Evolutionary conservation across 306 rosid genomes (phyloP).

Genomic region (Medicago lupulina): DNA sequence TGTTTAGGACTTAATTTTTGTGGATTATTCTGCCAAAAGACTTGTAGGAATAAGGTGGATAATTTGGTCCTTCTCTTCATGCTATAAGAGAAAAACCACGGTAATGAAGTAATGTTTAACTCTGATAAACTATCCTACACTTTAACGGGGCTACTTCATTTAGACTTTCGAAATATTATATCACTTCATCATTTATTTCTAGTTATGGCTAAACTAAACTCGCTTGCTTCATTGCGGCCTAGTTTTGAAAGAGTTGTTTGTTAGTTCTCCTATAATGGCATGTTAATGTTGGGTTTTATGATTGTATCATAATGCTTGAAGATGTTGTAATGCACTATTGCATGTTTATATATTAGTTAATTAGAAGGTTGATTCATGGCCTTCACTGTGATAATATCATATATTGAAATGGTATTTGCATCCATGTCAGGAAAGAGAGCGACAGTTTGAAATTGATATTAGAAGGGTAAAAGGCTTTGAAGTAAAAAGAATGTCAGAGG

Average conservation of each 20-base stretch:
- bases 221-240: constrained; percentile 4
- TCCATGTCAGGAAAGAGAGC: constrained; percentile 81
- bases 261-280: constrained; percentile 10
- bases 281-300: constrained; percentile 4
- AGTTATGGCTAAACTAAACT: background rate
- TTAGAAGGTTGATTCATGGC: constrained; percentile 5
- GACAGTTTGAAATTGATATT: constrained; percentile 88
- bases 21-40: background rate
- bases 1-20: background rate
- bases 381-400: constrained; percentile 18
- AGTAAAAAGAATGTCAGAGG: constrained; percentile 89
- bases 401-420: constrained; percentile 29
- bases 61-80: background rate
- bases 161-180: background rate
- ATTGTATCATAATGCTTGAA: constrained; percentile 20
- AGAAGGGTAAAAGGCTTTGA: constrained; percentile 82
- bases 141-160: background rate
- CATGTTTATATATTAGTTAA: constrained; percentile 3
- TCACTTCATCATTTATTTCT: background rate
- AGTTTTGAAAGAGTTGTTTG: constrained; percentile 20
- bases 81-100: constrained; percentile 15
- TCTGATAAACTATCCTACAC: constrained; percentile 7
- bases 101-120: constrained; percentile 7
- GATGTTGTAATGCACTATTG: background rate
- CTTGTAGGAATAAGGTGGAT: background rate